A percentile compares a stretch with the other conserved stretches of the same genome.
These are phyloP conservation scores for Pseudogymnoascus verrucosus DNA, from an alignment of 2,329 filamentous ascomycete species.

Conservation along the genomic window DNA sequence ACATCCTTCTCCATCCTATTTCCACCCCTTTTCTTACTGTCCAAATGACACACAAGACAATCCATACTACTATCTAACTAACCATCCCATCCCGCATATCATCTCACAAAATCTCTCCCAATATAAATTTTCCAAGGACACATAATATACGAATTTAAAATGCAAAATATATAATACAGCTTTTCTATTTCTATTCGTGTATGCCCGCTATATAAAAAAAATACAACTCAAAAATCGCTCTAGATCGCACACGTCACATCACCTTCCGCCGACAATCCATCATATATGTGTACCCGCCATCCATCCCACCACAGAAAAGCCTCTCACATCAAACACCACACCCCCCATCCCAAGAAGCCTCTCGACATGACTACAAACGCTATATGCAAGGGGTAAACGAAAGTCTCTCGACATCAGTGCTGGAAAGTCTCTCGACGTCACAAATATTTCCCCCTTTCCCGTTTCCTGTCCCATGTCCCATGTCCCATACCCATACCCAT, in stretches of 20 bases:
- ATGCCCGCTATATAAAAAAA: neutral
- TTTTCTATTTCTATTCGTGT: too few species aligned
- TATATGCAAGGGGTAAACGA: slow-evolving; percentile 1
- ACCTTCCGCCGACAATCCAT: neutral
- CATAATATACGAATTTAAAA: neutral
- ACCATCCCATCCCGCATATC: neutral
- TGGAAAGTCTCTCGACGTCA: slow-evolving; percentile 9
- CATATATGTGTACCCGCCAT: neutral
- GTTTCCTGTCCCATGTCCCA: neutral
- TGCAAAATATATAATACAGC: neutral
- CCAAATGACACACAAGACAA: neutral
- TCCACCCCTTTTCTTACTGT: too few species aligned
- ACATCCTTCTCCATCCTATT: too few species aligned
- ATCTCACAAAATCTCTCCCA: neutral
- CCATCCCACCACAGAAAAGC: neutral
- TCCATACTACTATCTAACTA: neutral
- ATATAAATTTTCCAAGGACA: neutral
- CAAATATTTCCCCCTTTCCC: neutral
- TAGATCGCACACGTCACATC: neutral
- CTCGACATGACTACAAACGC: slow-evolving; percentile 6
- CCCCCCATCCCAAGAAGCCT: neutral
- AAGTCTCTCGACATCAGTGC: slow-evolving; percentile 7
- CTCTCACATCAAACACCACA: neutral
- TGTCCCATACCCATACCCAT: neutral
- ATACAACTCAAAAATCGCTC: neutral